Evolutionary conservation across 768 basidiomycete species (phyloP).

Genomic region (Pisolithus tinctorius): DNA sequence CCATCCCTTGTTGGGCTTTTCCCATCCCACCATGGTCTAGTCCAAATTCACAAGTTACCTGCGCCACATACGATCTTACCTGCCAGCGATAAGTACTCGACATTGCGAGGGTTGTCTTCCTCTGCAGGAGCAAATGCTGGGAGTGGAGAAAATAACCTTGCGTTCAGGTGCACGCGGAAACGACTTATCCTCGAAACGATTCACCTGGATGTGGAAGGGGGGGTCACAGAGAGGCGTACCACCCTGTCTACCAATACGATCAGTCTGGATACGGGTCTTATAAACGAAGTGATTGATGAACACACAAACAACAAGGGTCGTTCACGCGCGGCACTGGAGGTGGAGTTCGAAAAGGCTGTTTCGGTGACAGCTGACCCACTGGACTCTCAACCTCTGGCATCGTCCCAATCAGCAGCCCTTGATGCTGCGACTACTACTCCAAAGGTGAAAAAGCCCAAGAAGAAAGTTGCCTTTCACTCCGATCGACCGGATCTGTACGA

Average conservation of each 20-base stretch:
- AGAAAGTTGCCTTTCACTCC: conserved; percentile 63
- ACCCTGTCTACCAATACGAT: conserved; percentile 33
- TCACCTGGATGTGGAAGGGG: conserved; percentile 83
- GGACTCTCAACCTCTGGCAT: conserved; percentile 8
- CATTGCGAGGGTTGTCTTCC: conserved; percentile 70
- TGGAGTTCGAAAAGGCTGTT: conserved; percentile 35
- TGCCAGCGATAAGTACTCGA: conserved; percentile 77
- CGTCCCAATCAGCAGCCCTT: conserved; percentile 4
- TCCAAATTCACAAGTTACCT: conserved; percentile 74
- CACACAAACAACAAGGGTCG: conserved; percentile 10
- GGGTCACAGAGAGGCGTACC: conserved; percentile 70
- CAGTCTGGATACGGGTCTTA: conserved; percentile 17
- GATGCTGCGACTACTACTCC: conserved; percentile 1
- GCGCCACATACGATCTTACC: conserved; percentile 66
- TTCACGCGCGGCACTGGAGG: conserved; percentile 33
- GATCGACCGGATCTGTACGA: conserved; percentile 70
- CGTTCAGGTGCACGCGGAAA: conserved; percentile 88
- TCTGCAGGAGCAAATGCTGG: conserved; percentile 45
- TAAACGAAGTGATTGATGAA: conserved; percentile 5
- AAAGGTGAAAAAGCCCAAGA: conserved; percentile 45
- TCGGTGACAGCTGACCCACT: not conserved
- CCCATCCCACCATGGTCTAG: conserved; percentile 80
- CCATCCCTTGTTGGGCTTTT: conserved; percentile 70
- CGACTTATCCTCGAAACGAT: conserved; percentile 86
- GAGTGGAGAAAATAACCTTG: conserved; percentile 93